Percentiles rank a stretch among this genome's conserved stretches.
Evolutionary conservation across 331 rosid species (phyloP).

Genomic region (Dryas integrifolia): DNA sequence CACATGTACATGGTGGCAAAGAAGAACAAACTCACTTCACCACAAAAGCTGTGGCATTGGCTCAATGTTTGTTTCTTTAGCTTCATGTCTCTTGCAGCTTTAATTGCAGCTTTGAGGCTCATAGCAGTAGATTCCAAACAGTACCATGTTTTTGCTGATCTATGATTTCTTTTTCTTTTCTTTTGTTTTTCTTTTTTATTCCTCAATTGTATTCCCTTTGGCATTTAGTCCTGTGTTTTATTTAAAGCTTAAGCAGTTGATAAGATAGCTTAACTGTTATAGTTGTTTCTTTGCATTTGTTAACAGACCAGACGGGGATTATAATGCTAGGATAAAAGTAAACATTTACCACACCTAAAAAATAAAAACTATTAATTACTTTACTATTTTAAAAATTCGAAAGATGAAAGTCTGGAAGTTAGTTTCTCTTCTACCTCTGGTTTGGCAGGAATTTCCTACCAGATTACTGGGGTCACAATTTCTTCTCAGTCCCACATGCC

Average conservation of each 20-base stretch:
- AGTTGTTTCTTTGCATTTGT: not conserved
- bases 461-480: not conserved
- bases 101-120: constrained; percentile 73
- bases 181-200: not conserved
- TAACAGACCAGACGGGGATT: not conserved
- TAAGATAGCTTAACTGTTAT: not conserved
- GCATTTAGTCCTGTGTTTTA: not conserved
- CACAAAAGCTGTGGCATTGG: constrained; percentile 90
- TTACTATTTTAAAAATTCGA: too few relatives aligned
- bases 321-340: not conserved
- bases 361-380: too few relatives aligned
- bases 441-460: too few relatives aligned
- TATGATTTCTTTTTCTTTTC: constrained; percentile 33
- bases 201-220: not conserved
- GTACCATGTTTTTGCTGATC: constrained; percentile 75
- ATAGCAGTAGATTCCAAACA: constrained; percentile 76
- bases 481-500: not conserved
- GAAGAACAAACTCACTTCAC: constrained; percentile 52
- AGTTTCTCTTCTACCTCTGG: too few relatives aligned
- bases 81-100: constrained; percentile 67
- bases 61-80: constrained; percentile 73
- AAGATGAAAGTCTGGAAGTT: too few relatives aligned
- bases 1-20: constrained; percentile 86
- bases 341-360: not conserved
- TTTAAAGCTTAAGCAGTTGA: not conserved